Percentiles rank a stretch among this genome's conserved stretches.
These are phyloP conservation scores for Candida sp. DNA, from an alignment of 1,139 yeast species.

Conservation along the genomic window DNA sequence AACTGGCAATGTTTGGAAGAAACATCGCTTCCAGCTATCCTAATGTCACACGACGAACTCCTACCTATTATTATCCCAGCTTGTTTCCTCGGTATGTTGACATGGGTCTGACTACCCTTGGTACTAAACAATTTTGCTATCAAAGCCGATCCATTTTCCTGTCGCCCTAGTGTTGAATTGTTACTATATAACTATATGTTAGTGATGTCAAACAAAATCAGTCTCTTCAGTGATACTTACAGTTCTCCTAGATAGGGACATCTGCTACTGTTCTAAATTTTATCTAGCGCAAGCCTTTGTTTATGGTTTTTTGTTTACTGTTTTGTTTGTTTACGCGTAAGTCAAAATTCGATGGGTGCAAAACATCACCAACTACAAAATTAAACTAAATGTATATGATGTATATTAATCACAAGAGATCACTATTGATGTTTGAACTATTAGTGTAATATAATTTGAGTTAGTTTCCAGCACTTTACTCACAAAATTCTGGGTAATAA, in stretches of 20 bases:
- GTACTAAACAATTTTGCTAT: conserved; percentile 34
- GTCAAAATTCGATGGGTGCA: not conserved
- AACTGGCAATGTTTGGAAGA: conserved; percentile 66
- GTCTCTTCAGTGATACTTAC: not conserved
- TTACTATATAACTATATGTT: conserved; percentile 1
- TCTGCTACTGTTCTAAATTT: not conserved
- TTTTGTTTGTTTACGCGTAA: not conserved
- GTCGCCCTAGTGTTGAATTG: conserved; percentile 8
- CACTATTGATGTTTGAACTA: too few species aligned
- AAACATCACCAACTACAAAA: not conserved
- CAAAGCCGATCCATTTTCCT: conserved; percentile 15
- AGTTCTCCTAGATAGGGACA: conserved; percentile 1
- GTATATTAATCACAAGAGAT: not conserved
- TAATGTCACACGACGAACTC: conserved; percentile 60
- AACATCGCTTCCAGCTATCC: conserved; percentile 54
- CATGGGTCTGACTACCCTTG: conserved; percentile 25
- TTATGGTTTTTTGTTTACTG: not conserved
- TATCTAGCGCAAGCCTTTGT: not conserved
- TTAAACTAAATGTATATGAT: not conserved
- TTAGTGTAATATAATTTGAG: not conserved
- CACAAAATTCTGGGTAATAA: conserved; percentile 26
- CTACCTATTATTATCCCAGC: conserved; percentile 49
- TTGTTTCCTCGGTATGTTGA: conserved; percentile 30
- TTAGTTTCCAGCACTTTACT: conserved; percentile 1
- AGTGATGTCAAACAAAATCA: not conserved